Percentiles rank a stretch among this genome's conserved stretches.
These are phyloP conservation scores for Botryosphaeria dothidea DNA, from an alignment of 2,329 filamentous ascomycete species.

Conservation along the genomic window DNA sequence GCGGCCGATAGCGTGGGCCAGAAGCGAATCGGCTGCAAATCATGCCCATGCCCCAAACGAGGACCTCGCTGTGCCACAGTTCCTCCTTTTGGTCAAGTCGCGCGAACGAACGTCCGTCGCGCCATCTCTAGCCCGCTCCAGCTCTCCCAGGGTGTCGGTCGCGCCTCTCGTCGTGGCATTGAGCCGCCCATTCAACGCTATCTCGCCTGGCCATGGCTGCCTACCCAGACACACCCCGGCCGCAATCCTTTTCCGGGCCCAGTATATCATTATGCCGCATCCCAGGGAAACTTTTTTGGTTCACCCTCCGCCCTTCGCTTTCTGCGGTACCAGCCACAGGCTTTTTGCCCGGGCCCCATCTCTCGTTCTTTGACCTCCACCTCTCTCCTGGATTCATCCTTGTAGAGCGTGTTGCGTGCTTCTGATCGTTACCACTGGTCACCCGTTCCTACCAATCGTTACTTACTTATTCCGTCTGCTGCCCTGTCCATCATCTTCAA, in stretches of 20 bases:
- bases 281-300: neutral
- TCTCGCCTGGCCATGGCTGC: neutral
- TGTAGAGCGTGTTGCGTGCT: neutral
- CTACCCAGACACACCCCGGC: neutral
- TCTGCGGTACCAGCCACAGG: neutral
- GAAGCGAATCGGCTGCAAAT: neutral
- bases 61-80: neutral
- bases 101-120: neutral
- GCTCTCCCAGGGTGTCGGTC: neutral
- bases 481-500: neutral
- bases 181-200: slow-evolving; percentile 1
- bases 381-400: neutral
- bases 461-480: neutral
- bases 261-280: slow-evolving; percentile 9
- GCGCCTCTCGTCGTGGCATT: neutral
- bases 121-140: slow-evolving; percentile 1
- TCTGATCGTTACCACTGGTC: neutral
- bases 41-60: slow-evolving; percentile 3
- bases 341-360: neutral
- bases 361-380: neutral
- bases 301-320: slow-evolving; percentile 11
- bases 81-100: neutral
- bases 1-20: slow-evolving; percentile 12
- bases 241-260: slow-evolving; percentile 3
- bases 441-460: neutral